Evolutionary conservation across 2,329 filamentous ascomycete genomes (phyloP).

Genomic region (Venturia nashicola): DNA sequence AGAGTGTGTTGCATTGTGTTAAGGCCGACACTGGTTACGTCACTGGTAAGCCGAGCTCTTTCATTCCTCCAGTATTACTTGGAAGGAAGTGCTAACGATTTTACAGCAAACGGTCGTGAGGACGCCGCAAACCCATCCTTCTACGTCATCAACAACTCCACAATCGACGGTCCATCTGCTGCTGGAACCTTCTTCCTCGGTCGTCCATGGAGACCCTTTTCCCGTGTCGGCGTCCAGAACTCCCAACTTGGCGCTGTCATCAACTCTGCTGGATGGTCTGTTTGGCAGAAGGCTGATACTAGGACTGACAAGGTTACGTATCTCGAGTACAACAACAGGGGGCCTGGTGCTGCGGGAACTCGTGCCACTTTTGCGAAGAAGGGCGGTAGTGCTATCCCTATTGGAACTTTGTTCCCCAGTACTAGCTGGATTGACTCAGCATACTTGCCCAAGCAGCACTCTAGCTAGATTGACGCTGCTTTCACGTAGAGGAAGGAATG

Average conservation of each 20-base stretch:
- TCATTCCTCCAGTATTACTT: neutral
- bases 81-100: neutral
- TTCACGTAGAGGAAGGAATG: neutral
- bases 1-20: conserved; percentile 35
- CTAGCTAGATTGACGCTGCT: neutral
- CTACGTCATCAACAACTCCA: conserved; percentile 45
- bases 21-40: conserved; percentile 30
- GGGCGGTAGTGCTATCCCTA: conserved; percentile 28
- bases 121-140: conserved; percentile 29
- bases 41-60: conserved; percentile 24
- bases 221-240: conserved; percentile 40
- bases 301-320: conserved; percentile 42
- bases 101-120: conserved; percentile 23
- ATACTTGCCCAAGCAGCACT: neutral
- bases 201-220: conserved; percentile 39
- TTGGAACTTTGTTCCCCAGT: conserved; percentile 14
- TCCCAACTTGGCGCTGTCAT: conserved; percentile 42
- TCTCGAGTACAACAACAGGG: conserved; percentile 48
- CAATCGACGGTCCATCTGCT: conserved; percentile 28
- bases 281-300: conserved; percentile 39
- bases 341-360: conserved; percentile 40
- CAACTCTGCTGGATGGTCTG: conserved; percentile 45
- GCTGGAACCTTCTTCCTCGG: conserved; percentile 37
- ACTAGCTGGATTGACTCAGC: neutral
- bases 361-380: conserved; percentile 36